Evolutionary conservation across 2,329 filamentous ascomycete species (phyloP).

Genomic region (Rugonectria rugulosa): DNA sequence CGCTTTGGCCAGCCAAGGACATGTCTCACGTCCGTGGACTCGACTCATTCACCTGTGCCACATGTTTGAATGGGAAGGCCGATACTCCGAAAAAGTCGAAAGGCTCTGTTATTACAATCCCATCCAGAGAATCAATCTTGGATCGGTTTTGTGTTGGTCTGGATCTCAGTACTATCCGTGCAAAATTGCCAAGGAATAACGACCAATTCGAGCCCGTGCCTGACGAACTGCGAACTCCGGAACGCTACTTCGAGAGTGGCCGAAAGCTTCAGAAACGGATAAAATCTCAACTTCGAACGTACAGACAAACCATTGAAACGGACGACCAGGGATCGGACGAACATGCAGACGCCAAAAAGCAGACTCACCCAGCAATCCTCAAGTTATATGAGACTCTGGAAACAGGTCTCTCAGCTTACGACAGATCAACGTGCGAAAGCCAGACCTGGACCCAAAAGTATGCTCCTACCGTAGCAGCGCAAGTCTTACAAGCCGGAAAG

Average conservation of each 20-base stretch:
- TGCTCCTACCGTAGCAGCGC: slow-evolving; percentile 70
- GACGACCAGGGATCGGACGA: slow-evolving; percentile 47
- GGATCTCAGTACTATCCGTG: slow-evolving; percentile 38
- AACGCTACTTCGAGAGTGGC: slow-evolving; percentile 66
- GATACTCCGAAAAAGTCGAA: slow-evolving; percentile 56
- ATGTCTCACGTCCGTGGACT: slow-evolving; percentile 69
- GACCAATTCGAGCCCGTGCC: slow-evolving; percentile 55
- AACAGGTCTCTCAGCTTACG: slow-evolving; percentile 77
- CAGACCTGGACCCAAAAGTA: slow-evolving; percentile 86
- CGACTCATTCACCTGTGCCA: slow-evolving; percentile 4
- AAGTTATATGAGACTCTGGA: slow-evolving; percentile 67
- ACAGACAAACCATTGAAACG: background rate
- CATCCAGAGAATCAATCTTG: slow-evolving; percentile 54
- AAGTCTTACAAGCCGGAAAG: slow-evolving; percentile 77
- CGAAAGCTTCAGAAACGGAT: slow-evolving; percentile 60
- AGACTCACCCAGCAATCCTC: slow-evolving; percentile 64
- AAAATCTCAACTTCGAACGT: slow-evolving; percentile 52
- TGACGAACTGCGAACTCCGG: slow-evolving; percentile 60
- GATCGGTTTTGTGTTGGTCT: slow-evolving; percentile 36
- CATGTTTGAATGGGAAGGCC: background rate
- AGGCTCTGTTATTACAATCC: slow-evolving; percentile 52
- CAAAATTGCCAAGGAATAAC: slow-evolving; percentile 40
- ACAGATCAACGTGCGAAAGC: slow-evolving; percentile 77
- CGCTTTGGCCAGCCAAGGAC: slow-evolving; percentile 75
- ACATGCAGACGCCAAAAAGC: slow-evolving; percentile 22